Conservation (phyloP, 2,329 filamentous ascomycete species). For the Talaromyces sp. region DNA sequence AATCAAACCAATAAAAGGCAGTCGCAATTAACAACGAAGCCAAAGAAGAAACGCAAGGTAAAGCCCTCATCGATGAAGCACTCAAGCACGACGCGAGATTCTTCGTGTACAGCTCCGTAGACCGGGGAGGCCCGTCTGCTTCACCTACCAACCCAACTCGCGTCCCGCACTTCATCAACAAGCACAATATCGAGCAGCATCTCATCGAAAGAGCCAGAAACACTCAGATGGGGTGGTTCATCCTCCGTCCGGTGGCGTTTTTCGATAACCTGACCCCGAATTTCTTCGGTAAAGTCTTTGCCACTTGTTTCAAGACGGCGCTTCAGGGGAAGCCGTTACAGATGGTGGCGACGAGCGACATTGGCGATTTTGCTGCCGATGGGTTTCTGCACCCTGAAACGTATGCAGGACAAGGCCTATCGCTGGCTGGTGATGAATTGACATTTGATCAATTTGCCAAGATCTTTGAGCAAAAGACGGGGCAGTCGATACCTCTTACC, state of each 20-base stretch:
- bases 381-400: constrained; percentile 47
- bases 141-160: constrained; percentile 52
- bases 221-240: constrained; percentile 56
- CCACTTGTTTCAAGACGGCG: constrained; percentile 40
- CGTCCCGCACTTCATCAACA: constrained; percentile 61
- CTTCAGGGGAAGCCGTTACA: constrained; percentile 45
- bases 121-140: constrained; percentile 55
- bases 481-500: constrained; percentile 40
- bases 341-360: constrained; percentile 47
- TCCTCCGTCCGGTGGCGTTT: constrained; percentile 61
- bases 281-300: constrained; percentile 50
- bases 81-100: constrained; percentile 55
- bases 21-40: neutral
- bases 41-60: constrained; percentile 55
- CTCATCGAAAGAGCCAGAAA: constrained; percentile 49
- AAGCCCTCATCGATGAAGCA: constrained; percentile 56
- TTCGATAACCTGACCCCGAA: constrained; percentile 55
- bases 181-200: constrained; percentile 61
- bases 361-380: constrained; percentile 51
- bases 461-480: constrained; percentile 48
- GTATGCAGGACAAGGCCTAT: constrained; percentile 46
- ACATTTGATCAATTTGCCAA: constrained; percentile 45
- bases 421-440: constrained; percentile 53
- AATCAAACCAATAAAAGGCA: neutral
- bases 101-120: constrained; percentile 64